phyloP scores from a whole-genome alignment of 2,329 filamentous ascomycete species.

The Basipetospora chlamydospora region DNA sequence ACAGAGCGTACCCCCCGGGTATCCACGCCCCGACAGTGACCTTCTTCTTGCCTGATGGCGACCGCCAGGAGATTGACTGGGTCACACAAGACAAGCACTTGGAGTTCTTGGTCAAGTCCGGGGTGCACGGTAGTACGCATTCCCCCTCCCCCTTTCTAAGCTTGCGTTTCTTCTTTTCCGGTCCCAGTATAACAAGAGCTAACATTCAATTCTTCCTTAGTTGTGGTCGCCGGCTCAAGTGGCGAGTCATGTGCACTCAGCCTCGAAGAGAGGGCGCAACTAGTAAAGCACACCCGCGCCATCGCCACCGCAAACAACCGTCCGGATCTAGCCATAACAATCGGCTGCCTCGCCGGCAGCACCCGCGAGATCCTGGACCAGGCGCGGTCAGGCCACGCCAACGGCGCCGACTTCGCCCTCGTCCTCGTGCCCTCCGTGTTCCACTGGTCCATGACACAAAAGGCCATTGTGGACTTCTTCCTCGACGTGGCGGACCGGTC shows the following conservation, averaged over 20 bases:
- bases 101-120: constrained; percentile 35
- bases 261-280: constrained; percentile 44
- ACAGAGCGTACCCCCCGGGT: constrained; percentile 28
- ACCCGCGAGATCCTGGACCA: constrained; percentile 52
- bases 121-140: constrained; percentile 30
- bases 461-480: constrained; percentile 49
- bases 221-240: constrained; percentile 59
- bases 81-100: constrained; percentile 35
- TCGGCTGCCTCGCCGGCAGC: constrained; percentile 51
- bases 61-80: constrained; percentile 40
- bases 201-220: constrained; percentile 9
- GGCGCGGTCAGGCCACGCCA: constrained; percentile 43
- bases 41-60: constrained; percentile 31
- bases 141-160: not conserved
- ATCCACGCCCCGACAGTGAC: constrained; percentile 42
- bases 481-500: constrained; percentile 42
- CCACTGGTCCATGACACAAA: constrained; percentile 45
- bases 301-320: constrained; percentile 42
- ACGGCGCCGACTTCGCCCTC: constrained; percentile 53
- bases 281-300: constrained; percentile 47
- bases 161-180: no score
- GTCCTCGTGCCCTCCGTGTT: constrained; percentile 59
- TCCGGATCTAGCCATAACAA: constrained; percentile 44
- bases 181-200: no score
- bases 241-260: constrained; percentile 59